These are phyloP conservation scores for Dothiorella sarmentorum DNA, from an alignment of 2,329 filamentous ascomycete genomes.

Conservation along the genomic window DNA sequence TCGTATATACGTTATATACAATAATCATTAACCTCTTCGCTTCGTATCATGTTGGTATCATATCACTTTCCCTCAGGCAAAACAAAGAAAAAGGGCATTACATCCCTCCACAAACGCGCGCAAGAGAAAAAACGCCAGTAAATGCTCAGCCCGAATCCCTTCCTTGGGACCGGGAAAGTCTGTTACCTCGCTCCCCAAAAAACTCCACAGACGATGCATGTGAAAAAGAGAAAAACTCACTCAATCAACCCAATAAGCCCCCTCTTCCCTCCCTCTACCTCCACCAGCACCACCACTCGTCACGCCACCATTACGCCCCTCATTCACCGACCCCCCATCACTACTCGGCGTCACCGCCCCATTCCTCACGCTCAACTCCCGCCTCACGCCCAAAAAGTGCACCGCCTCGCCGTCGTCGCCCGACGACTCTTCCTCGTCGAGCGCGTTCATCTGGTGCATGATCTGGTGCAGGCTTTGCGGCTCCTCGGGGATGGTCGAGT, in stretches of 20 bases:
- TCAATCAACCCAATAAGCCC: background rate
- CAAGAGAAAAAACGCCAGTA: background rate
- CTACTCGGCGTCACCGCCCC: constrained; percentile 8
- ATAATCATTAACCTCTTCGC: too few relatives aligned
- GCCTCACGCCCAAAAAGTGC: background rate
- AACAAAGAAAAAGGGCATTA: background rate
- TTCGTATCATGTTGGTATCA: too few relatives aligned
- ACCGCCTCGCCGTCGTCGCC: background rate
- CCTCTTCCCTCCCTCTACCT: background rate
- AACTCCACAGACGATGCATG: background rate
- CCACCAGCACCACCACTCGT: background rate
- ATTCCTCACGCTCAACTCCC: constrained; percentile 6
- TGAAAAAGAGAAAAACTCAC: background rate
- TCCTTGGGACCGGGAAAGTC: too few relatives aligned
- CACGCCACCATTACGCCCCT: background rate
- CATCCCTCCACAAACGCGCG: background rate
- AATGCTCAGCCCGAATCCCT: background rate
- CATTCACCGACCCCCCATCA: background rate
- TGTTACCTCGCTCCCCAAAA: too few relatives aligned
- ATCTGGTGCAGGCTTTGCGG: constrained; percentile 2
- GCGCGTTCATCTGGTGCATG: constrained; percentile 6
- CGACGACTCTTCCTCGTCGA: constrained; percentile 1
- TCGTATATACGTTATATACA: background rate
- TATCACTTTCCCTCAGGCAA: background rate
- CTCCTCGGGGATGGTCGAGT: background rate